Conservation (phyloP, 2,329 filamentous ascomycete genomes). For the Cladosporium sp. region DNA sequence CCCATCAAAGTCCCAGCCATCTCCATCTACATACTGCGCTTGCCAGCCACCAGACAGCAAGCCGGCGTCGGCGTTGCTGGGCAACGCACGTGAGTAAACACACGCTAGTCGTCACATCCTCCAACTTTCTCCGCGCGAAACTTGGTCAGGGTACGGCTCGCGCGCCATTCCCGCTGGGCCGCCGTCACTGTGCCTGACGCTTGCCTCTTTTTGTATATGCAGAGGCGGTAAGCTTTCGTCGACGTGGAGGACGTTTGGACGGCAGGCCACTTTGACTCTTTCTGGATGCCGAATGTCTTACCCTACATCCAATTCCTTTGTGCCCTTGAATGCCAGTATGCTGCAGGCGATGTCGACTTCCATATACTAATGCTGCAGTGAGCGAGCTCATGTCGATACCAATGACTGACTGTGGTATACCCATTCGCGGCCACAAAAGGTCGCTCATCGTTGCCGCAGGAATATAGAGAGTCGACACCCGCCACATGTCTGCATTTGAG, state of each 20-base stretch:
- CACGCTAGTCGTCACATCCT: conserved; percentile 5
- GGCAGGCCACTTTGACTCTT: not conserved
- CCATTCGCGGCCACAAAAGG: not conserved
- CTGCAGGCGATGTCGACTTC: not conserved
- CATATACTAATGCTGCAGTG: not conserved
- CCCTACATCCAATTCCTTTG: not conserved
- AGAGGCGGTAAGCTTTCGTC: conserved; percentile 9
- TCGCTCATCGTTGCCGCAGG: not conserved
- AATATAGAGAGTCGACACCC: not conserved
- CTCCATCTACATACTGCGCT: not conserved
- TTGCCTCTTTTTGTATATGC: not conserved
- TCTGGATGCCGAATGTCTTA: conserved; percentile 8
- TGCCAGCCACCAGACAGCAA: conserved; percentile 5
- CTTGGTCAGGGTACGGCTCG: conserved; percentile 5
- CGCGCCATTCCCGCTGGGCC: not conserved
- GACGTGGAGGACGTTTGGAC: not conserved
- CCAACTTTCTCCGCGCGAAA: conserved; percentile 9
- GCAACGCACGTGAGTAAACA: conserved; percentile 14
- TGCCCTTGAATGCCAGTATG: not conserved
- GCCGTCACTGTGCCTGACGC: not conserved
- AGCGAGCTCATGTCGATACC: not conserved
- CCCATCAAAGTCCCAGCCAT: conserved; percentile 15
- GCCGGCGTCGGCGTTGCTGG: not conserved
- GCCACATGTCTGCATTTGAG: not conserved
- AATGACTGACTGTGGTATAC: not conserved